Evolutionary conservation across 2,329 filamentous ascomycete species (phyloP).

Genomic region (Scolecobasidium constrictum): DNA sequence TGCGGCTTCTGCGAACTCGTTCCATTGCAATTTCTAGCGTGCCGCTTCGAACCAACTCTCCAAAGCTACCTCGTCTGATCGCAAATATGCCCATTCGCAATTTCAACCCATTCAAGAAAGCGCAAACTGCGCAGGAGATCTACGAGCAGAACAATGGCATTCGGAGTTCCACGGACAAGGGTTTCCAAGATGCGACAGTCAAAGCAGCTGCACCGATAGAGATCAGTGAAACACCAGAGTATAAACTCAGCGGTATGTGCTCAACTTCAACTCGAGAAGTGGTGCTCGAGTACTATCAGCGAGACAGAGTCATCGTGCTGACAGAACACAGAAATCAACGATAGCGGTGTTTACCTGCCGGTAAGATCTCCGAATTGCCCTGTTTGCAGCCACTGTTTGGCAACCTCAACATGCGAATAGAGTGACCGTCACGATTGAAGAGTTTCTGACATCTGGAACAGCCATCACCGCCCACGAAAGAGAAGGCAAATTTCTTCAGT

Average conservation of each 20-base stretch:
- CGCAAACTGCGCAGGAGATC: constrained; percentile 16
- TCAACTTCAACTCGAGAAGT: constrained; percentile 2
- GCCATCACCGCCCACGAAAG: constrained; percentile 69
- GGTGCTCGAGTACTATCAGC: too few species aligned
- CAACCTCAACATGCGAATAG: too few species aligned
- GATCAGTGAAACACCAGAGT: constrained; percentile 36
- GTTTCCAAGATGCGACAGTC: constrained; percentile 23
- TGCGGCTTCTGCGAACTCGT: too few species aligned
- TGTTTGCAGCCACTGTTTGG: too few species aligned
- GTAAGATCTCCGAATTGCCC: constrained; percentile 40
- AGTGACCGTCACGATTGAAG: constrained; percentile 6
- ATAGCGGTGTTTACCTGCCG: constrained; percentile 88
- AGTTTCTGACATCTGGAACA: constrained; percentile 18
- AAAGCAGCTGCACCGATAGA: constrained; percentile 29
- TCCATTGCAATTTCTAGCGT: too few species aligned
- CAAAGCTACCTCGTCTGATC: background rate
- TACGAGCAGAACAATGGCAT: constrained; percentile 12
- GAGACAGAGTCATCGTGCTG: too few species aligned
- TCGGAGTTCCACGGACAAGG: constrained; percentile 20
- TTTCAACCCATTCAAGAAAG: constrained; percentile 7
- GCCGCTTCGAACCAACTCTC: too few species aligned
- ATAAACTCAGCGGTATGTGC: constrained; percentile 40
- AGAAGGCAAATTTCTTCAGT: constrained; percentile 73
- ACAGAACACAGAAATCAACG: constrained; percentile 82
- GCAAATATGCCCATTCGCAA: constrained; percentile 6